Base-by-base conservation (phyloP, 2,329 filamentous ascomycete species). In the Fusarium burgessii region DNA sequence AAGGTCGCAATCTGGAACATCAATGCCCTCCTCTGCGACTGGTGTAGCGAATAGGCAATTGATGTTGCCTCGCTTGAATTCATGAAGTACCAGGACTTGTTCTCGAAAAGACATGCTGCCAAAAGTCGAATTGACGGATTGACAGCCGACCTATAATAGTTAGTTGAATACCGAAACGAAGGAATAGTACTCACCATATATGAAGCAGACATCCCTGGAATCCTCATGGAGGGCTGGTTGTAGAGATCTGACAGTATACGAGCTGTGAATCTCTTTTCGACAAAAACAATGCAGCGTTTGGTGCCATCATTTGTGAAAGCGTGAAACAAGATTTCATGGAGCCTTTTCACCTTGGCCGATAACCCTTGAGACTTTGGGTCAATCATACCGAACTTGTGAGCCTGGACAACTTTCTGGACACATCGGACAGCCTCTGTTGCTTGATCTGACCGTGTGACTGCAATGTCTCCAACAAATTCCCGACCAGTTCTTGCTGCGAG, bases 211-310 rank as follows among this genome's bases (percentile, higher is more conserved):
- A 96, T 82, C 64, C 90, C 84, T 1, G 84, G 82, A 7, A 91
- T 86, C 2, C 84, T 82, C 61, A 94, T 84, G 2, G 80, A 78
- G 2, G 83, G 76, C 20, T 88, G 84, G 40, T 80, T 79, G 67
- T 97, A 91, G 1, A 97, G 83, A 45, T 92, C 89, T 2, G 87
- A 83, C 3, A 99, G 83, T 18, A 97, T 80, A 20, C 89, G 87
- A 2, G 95, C 95, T 1, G 94, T 95, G 70, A 92, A 89, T 42
- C 94, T 87, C 77, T 92, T 87, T 66, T 93, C 86, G 0, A 97
- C 94, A 79, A 99, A 98, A 0, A 98, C 88, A 59, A 99, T 97
- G 76, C 94, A 97, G 4, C 79, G 73, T n/a, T 68, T 74, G 4
- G 74, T 72, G 8, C 58, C 38, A 20, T 91, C 90, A 32, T 86